A percentile compares a stretch with the other conserved stretches of the same genome.
Conservation (phyloP, 768 basidiomycete species). For the Leccinellum rugosiceps region DNA sequence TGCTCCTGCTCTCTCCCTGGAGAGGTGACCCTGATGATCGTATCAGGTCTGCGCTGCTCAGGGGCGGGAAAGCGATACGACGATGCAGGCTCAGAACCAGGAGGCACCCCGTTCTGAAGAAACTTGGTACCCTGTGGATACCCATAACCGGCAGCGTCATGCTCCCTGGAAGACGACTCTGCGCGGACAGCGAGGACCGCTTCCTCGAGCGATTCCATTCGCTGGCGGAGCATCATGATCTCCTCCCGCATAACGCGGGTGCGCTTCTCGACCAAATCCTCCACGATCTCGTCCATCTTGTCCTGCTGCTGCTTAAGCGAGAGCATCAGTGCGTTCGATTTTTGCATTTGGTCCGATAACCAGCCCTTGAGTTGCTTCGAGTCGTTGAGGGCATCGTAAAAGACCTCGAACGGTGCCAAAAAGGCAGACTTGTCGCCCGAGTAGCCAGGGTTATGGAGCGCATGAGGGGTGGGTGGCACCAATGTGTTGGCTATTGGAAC, state of each 20-base stretch:
- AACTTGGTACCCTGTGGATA: conserved; percentile 24
- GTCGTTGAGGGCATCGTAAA: conserved; percentile 83
- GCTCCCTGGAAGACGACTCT: conserved; percentile 16
- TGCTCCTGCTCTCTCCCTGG: conserved; percentile 43
- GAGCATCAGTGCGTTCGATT: conserved; percentile 53
- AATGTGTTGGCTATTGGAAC: conserved; percentile 66
- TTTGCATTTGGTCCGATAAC: conserved; percentile 70
- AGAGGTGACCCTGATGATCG: conserved; percentile 37
- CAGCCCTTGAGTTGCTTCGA: conserved; percentile 75
- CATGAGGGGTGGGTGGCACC: conserved; percentile 69
- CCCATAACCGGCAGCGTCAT: conserved; percentile 12
- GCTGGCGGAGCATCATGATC: conserved; percentile 52
- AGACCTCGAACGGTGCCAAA: conserved; percentile 75
- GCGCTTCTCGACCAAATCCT: conserved; percentile 58
- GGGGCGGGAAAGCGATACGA: conserved; percentile 49
- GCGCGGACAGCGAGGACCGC: conserved; percentile 32
- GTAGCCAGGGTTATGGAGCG: conserved; percentile 58
- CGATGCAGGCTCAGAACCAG: conserved; percentile 32
- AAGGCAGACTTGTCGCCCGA: conserved; percentile 71
- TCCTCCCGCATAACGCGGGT: conserved; percentile 59
- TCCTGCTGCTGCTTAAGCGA: conserved; percentile 60
- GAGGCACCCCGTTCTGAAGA: conserved; percentile 38
- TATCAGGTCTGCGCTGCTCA: conserved; percentile 33
- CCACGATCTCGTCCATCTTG: conserved; percentile 56
- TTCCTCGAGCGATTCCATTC: conserved; percentile 69